Percentiles rank a stretch among this genome's conserved stretches.
Conservation (phyloP, 306 rosid genomes). For the Corylus americana region DNA sequence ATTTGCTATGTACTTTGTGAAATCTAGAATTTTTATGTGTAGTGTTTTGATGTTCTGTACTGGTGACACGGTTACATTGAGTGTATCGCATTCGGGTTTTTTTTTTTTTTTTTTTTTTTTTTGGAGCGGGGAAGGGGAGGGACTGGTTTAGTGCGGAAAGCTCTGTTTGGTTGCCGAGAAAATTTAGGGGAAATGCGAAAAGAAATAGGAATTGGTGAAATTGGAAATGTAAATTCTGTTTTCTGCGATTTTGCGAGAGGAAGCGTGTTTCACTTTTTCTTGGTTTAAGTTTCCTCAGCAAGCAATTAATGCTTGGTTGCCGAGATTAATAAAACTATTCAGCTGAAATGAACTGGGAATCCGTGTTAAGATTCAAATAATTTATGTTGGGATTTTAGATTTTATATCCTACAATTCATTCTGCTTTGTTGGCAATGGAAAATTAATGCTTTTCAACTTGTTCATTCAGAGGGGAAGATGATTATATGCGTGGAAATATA, state of each 20-base stretch:
- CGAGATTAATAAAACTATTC: too few relatives aligned
- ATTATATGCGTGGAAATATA: constrained; percentile 92
- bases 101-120: neutral
- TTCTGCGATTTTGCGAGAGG: neutral
- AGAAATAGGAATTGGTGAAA: neutral
- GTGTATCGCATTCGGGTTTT: neutral
- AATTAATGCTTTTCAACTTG: constrained; percentile 20
- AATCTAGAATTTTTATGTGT: neutral
- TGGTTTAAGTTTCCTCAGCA: neutral
- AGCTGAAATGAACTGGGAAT: too few relatives aligned
- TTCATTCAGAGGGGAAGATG: constrained; percentile 87
- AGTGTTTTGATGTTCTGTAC: neutral
- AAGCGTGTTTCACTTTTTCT: neutral
- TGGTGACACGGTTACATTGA: neutral
- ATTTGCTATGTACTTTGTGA: neutral
- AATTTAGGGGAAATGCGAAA: neutral
- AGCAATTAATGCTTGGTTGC: neutral
- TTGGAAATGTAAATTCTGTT: neutral
- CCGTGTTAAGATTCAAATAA: neutral
- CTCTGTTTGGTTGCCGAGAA: neutral
- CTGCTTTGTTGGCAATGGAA: constrained; percentile 3
- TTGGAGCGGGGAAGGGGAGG: too few relatives aligned
- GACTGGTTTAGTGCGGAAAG: neutral
- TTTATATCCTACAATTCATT: neutral
- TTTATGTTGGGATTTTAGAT: neutral